These are phyloP conservation scores for Pythium insidiosum DNA, from an alignment of 352 stramenopile species.

Conservation along the genomic window DNA sequence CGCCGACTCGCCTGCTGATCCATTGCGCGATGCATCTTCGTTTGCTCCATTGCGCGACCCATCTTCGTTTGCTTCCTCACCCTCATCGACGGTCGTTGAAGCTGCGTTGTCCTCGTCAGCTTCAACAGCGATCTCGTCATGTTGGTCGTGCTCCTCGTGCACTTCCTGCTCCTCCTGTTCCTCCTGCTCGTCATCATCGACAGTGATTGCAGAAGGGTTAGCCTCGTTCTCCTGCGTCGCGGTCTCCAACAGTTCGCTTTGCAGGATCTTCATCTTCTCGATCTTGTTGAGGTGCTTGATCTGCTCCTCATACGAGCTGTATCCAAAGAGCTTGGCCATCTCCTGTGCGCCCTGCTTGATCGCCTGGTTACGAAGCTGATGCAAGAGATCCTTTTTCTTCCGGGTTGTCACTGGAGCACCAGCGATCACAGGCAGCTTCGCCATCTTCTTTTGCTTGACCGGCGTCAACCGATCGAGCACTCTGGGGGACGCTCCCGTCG, in stretches of 20 bases:
- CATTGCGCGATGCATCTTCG: too few species aligned
- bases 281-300: constrained; percentile 54
- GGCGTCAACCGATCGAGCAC: constrained; percentile 22
- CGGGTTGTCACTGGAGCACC: constrained; percentile 14
- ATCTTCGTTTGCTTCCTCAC: too few species aligned
- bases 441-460: constrained; percentile 23
- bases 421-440: constrained; percentile 47
- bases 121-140: neutral
- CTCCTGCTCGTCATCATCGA: neutral
- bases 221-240: constrained; percentile 7
- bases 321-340: constrained; percentile 75
- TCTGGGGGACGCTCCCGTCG: neutral
- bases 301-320: constrained; percentile 63
- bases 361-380: constrained; percentile 40
- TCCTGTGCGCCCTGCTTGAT: constrained; percentile 55
- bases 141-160: constrained; percentile 5
- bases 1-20: too few species aligned
- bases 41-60: too few species aligned
- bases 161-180: constrained; percentile 9
- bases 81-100: too few species aligned
- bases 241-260: constrained; percentile 32
- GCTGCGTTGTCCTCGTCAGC: constrained; percentile 9
- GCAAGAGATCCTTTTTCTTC: constrained; percentile 61
- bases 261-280: constrained; percentile 50
- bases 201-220: neutral